phyloP scores from a whole-genome alignment of 2,329 filamentous ascomycete species.

The Ascomycota sp. region DNA sequence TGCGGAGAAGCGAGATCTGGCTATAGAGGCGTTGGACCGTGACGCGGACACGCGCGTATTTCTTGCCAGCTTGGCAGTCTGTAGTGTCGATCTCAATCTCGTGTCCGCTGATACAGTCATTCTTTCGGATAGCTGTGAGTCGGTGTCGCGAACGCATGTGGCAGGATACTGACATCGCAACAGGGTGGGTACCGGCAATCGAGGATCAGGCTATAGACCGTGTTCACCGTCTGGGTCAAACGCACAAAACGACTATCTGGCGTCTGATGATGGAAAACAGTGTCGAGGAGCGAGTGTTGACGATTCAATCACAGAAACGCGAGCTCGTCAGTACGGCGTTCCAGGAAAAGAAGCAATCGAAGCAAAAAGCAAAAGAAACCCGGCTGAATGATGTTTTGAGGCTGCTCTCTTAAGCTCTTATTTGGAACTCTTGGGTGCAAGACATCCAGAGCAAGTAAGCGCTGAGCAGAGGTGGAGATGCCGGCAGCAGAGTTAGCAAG shows the following conservation, averaged over 20 bases:
- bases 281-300: slow-evolving; percentile 63
- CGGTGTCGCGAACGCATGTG: background rate
- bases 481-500: too few relatives aligned
- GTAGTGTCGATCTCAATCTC: slow-evolving; percentile 70
- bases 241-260: slow-evolving; percentile 57
- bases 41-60: slow-evolving; percentile 52
- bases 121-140: slow-evolving; percentile 51
- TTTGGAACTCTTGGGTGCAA: too few relatives aligned
- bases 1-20: slow-evolving; percentile 46
- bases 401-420: slow-evolving; percentile 15
- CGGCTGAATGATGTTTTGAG: slow-evolving; percentile 34
- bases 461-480: too few relatives aligned
- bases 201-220: slow-evolving; percentile 83
- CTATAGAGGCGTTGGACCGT: slow-evolving; percentile 45
- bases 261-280: slow-evolving; percentile 61
- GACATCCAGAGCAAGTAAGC: too few relatives aligned
- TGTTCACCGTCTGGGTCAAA: slow-evolving; percentile 73
- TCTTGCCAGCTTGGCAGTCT: slow-evolving; percentile 65
- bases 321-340: slow-evolving; percentile 62
- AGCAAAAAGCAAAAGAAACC: slow-evolving; percentile 34
- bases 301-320: slow-evolving; percentile 61
- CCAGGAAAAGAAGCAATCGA: slow-evolving; percentile 38
- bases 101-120: slow-evolving; percentile 75
- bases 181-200: slow-evolving; percentile 77
- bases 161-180: background rate